Evolutionary conservation across 805 yeast species (phyloP).

Genomic region (Zygotorulaspora sp.): DNA sequence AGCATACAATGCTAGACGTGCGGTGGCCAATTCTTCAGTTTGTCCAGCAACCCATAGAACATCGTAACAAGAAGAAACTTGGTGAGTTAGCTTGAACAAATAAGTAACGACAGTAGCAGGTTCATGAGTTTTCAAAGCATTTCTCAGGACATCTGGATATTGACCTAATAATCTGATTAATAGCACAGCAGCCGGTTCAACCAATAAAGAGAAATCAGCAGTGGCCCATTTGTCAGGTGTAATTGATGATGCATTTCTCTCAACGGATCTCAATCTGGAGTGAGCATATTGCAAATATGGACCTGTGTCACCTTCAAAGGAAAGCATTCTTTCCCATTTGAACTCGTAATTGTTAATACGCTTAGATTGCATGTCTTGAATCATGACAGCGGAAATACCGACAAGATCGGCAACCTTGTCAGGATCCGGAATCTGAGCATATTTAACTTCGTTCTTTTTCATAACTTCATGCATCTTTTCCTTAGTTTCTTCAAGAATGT

Average conservation of each 20-base stretch:
- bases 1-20: slow-evolving; percentile 86
- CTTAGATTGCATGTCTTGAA: slow-evolving; percentile 98
- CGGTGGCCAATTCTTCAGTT: slow-evolving; percentile 75
- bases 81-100: slow-evolving; percentile 85
- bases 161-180: slow-evolving; percentile 77
- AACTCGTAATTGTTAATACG: slow-evolving; percentile 94
- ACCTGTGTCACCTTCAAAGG: slow-evolving; percentile 99
- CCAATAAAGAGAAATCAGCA: slow-evolving; percentile 58
- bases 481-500: slow-evolving; percentile 87
- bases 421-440: slow-evolving; percentile 89
- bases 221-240: slow-evolving; percentile 39
- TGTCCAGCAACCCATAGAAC: slow-evolving; percentile 97
- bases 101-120: slow-evolving; percentile 94
- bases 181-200: slow-evolving; percentile 65
- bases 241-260: slow-evolving; percentile 66
- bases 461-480: slow-evolving; percentile 94
- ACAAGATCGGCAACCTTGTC: slow-evolving; percentile 91
- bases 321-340: slow-evolving; percentile 96
- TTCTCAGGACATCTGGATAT: slow-evolving; percentile 85
- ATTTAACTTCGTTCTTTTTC: slow-evolving; percentile 86
- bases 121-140: slow-evolving; percentile 79
- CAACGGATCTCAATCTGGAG: slow-evolving; percentile 91
- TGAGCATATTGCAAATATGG: slow-evolving; percentile 98
- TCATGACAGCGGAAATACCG: slow-evolving; percentile 97
- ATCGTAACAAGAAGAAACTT: slow-evolving; percentile 94